Percentiles rank a stretch among this genome's conserved stretches.
Evolutionary conservation across 768 basidiomycete species (phyloP).

Genomic region (Boletus subcaerulescens): DNA sequence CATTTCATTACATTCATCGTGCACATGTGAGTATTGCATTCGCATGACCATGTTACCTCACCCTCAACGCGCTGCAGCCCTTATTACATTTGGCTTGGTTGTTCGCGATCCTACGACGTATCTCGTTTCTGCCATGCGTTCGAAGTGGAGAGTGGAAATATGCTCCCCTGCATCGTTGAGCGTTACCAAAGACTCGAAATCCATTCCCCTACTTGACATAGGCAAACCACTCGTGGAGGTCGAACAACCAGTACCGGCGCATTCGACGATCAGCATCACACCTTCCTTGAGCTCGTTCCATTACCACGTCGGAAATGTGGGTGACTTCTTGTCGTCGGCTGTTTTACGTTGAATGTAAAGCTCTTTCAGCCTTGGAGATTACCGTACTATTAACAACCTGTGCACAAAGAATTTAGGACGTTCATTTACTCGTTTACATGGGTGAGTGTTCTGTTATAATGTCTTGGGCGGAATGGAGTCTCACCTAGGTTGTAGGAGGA

Average conservation of each 20-base stretch:
- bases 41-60: background rate
- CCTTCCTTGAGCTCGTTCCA: conserved; percentile 61
- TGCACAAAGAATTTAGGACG: conserved; percentile 64
- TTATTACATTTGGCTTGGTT: conserved; percentile 76
- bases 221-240: conserved; percentile 36
- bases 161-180: conserved; percentile 39
- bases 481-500: conserved; percentile 50
- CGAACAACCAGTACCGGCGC: conserved; percentile 12
- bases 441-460: conserved; percentile 30
- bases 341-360: background rate
- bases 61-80: conserved; percentile 36
- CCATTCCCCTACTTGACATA: conserved; percentile 41
- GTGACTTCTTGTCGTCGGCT: background rate
- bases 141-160: conserved; percentile 61
- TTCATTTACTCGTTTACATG: conserved; percentile 67
- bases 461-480: background rate
- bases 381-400: conserved; percentile 65
- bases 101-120: conserved; percentile 59
- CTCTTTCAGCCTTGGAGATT: conserved; percentile 54
- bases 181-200: conserved; percentile 35
- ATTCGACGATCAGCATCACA: conserved; percentile 45
- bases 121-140: conserved; percentile 56
- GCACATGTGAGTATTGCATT: conserved; percentile 44
- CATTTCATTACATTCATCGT: conserved; percentile 61
- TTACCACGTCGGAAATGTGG: conserved; percentile 52